Evolutionary conservation across 371 early-diverging fungal genomes (phyloP).

Genomic region (Basidiobolus meristosporus): DNA sequence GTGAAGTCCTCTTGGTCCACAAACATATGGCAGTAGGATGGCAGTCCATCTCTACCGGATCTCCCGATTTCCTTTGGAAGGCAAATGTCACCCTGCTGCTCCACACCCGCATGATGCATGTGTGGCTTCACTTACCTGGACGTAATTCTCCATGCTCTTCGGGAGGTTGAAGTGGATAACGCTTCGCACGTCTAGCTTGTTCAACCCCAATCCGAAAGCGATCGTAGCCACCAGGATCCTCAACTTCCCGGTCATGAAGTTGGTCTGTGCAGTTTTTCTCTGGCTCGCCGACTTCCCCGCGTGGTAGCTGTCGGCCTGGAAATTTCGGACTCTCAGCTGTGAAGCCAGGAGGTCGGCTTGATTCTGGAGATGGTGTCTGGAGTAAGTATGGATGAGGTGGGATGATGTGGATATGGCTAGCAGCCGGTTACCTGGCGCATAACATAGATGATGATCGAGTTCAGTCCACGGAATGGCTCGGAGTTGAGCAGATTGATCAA

Average conservation of each 20-base stretch:
- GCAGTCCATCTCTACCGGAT: conserved; percentile 93
- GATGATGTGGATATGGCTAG: too few relatives aligned
- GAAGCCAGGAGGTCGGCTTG: conserved; percentile 37
- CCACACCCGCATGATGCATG: too few relatives aligned
- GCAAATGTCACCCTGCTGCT: too few relatives aligned
- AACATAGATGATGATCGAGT: conserved; percentile 38
- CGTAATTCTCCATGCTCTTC: conserved; percentile 94
- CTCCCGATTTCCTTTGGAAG: conserved; percentile 84
- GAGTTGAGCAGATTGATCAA: conserved; percentile 21
- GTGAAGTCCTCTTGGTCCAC: conserved; percentile 45
- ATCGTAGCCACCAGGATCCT: conserved; percentile 96
- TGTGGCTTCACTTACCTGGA: conserved; percentile 39
- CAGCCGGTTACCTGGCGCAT: conserved; percentile 16
- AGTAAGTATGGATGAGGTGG: too few relatives aligned
- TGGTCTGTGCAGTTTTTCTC: conserved; percentile 33
- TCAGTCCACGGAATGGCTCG: conserved; percentile 14
- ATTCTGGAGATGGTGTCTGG: too few relatives aligned
- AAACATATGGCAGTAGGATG: conserved; percentile 58
- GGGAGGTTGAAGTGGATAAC: conserved; percentile 95
- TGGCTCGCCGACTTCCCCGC: conserved; percentile 82
- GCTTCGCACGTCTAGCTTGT: conserved; percentile 97
- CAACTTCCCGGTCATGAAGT: conserved; percentile 59
- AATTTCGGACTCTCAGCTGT: conserved; percentile 29
- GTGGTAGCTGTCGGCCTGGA: conserved; percentile 57
- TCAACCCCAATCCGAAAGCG: conserved; percentile 98